Evolutionary conservation across 176 grass and related monocot species (phyloP).

Genomic region (Triticum turgidum): DNA sequence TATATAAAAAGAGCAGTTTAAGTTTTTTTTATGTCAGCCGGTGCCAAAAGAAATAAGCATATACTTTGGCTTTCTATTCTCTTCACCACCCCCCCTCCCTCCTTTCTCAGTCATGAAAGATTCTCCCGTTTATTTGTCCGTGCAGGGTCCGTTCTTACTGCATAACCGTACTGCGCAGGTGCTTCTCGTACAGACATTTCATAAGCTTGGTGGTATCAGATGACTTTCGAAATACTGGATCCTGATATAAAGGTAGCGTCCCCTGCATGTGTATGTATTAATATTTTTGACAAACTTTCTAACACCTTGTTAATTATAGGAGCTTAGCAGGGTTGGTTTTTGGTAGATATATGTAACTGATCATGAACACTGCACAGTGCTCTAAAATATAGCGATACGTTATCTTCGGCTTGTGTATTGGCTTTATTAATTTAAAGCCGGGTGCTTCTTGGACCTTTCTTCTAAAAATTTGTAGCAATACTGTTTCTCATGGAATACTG

Average conservation of each 20-base stretch:
- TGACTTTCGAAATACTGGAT: background rate
- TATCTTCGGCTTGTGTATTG: background rate
- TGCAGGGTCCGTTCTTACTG: background rate
- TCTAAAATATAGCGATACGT: background rate
- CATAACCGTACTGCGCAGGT: background rate
- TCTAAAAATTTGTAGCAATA: background rate
- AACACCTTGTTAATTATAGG: background rate
- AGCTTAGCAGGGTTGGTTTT: background rate
- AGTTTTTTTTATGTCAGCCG: background rate
- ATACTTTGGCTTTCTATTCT: background rate
- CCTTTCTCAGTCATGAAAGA: background rate
- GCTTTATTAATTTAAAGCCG: too few relatives aligned
- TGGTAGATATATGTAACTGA: background rate
- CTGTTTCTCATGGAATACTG: background rate
- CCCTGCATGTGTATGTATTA: background rate
- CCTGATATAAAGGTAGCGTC: background rate
- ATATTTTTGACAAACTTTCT: background rate
- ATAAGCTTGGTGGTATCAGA: background rate
- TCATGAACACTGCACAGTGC: background rate
- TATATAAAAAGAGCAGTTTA: background rate
- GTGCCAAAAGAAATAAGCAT: background rate
- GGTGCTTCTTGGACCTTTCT: too few relatives aligned
- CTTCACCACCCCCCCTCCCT: background rate
- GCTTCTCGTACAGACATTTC: conserved; percentile 6
- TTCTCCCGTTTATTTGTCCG: too few relatives aligned